phyloP scores from a whole-genome alignment of 495 filamentous ascomycete genomes.

The Penicillium cinerascens region DNA sequence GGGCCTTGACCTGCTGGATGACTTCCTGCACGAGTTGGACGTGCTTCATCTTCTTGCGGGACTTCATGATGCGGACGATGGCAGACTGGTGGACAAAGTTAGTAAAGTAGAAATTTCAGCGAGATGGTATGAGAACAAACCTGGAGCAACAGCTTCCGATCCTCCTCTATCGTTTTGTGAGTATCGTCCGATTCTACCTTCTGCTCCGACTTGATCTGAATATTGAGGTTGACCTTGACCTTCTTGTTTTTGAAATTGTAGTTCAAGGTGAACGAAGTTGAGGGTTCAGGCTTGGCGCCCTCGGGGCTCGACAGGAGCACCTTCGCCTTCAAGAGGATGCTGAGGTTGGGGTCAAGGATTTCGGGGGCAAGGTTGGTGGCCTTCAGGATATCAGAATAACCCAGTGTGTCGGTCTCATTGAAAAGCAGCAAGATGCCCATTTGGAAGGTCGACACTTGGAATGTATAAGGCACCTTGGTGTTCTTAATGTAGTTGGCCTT shows the following conservation, averaged over 20 bases:
- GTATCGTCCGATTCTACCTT: constrained; percentile 96
- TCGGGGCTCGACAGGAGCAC: constrained; percentile 69
- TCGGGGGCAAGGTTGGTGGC: constrained; percentile 76
- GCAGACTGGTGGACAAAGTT: constrained; percentile 63
- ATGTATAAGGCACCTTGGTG: constrained; percentile 88
- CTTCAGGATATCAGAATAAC: constrained; percentile 80
- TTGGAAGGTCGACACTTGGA: constrained; percentile 95
- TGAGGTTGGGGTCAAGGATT: constrained; percentile 77
- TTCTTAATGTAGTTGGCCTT: constrained; percentile 88
- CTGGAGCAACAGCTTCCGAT: constrained; percentile 93
- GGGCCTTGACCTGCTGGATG: constrained; percentile 88
- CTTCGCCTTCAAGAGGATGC: constrained; percentile 85
- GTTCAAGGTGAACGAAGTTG: constrained; percentile 76
- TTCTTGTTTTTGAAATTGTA: constrained; percentile 97
- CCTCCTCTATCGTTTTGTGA: constrained; percentile 99
- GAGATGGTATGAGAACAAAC: constrained; percentile 51
- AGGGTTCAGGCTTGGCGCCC: constrained; percentile 68
- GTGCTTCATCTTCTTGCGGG: constrained; percentile 97
- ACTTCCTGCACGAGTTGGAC: constrained; percentile 87
- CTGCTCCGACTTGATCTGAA: constrained; percentile 87
- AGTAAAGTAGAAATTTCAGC: constrained; percentile 16
- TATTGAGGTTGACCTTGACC: constrained; percentile 92
- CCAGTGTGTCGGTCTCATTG: constrained; percentile 82
- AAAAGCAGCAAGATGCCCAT: constrained; percentile 97
- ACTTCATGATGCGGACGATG: constrained; percentile 99